Evolutionary conservation across 2,329 filamentous ascomycete genomes (phyloP).

Genomic region (Paraphoma sp.): DNA sequence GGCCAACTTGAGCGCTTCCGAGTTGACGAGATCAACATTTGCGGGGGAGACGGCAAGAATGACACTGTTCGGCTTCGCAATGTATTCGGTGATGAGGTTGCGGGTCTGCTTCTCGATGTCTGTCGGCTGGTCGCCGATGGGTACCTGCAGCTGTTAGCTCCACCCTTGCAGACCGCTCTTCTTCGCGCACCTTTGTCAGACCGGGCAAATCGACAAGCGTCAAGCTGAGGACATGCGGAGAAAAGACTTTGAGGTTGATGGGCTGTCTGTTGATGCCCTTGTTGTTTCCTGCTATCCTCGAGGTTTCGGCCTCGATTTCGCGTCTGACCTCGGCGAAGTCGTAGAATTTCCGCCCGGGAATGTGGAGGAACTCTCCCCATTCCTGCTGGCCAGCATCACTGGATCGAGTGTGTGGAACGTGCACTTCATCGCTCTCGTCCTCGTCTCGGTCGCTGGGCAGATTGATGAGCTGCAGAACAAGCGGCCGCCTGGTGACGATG

Average conservation of each 20-base stretch:
- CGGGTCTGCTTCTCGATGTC: slow-evolving; percentile 99
- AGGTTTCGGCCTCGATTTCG: slow-evolving; percentile 97
- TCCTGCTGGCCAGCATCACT: slow-evolving; percentile 71
- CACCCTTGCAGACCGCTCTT: slow-evolving; percentile 4
- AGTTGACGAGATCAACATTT: slow-evolving; percentile 98
- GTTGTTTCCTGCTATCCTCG: slow-evolving; percentile 92
- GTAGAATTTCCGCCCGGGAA: slow-evolving; percentile 85
- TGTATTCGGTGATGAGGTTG: slow-evolving; percentile 96
- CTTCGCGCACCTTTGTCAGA: slow-evolving; percentile 78
- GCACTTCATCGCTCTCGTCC: slow-evolving; percentile 67
- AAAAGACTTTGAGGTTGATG: slow-evolving; percentile 99
- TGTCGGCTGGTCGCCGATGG: slow-evolving; percentile 94
- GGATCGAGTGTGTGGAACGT: slow-evolving; percentile 78
- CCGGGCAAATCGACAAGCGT: slow-evolving; percentile 96
- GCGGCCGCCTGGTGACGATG: slow-evolving; percentile 90
- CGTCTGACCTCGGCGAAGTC: slow-evolving; percentile 93
- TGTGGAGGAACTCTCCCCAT: slow-evolving; percentile 97
- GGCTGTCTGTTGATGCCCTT: slow-evolving; percentile 98
- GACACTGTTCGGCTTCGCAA: slow-evolving; percentile 98
- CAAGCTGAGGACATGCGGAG: slow-evolving; percentile 92
- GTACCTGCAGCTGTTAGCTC: slow-evolving; percentile 66
- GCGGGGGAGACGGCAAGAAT: slow-evolving; percentile 95
- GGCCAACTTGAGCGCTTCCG: slow-evolving; percentile 93
- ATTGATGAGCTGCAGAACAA: slow-evolving; percentile 98
- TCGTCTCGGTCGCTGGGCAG: slow-evolving; percentile 75